Percentiles rank a stretch among this genome's conserved stretches.
These are phyloP conservation scores for Pestalotiopsis sp. DNA, from an alignment of 2,329 filamentous ascomycete genomes.

Conservation along the genomic window DNA sequence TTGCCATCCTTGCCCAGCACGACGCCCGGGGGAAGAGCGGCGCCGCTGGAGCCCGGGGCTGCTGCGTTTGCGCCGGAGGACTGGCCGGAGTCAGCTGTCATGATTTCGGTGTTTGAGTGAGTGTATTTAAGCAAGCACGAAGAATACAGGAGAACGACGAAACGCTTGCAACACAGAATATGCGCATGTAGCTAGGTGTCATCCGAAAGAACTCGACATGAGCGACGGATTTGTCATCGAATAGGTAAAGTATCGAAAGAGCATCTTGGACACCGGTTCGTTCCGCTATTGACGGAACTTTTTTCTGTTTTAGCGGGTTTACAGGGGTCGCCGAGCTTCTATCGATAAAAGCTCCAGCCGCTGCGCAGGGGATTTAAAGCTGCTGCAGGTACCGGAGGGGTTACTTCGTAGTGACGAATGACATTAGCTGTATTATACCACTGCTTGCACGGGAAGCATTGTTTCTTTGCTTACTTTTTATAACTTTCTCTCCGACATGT, in stretches of 20 bases:
- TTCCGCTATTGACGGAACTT: background rate
- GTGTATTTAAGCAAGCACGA: background rate
- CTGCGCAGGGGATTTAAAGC: background rate
- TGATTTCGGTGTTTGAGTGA: conserved; percentile 18
- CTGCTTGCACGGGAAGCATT: background rate
- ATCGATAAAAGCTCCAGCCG: conserved; percentile 28
- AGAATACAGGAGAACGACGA: background rate
- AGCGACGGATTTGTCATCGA: conserved; percentile 25
- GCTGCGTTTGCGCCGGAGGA: conserved; percentile 16
- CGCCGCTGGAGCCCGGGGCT: conserved; percentile 27
- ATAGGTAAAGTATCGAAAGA: too few species aligned
- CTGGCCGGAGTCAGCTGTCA: conserved; percentile 39
- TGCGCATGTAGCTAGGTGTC: background rate
- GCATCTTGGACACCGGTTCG: background rate
- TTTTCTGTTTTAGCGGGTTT: background rate
- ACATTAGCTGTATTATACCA: background rate
- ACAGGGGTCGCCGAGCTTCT: conserved; percentile 10
- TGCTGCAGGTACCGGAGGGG: conserved; percentile 9
- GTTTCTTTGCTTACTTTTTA: background rate
- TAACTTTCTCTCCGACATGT: background rate
- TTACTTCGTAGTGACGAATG: background rate
- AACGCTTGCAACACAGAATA: background rate
- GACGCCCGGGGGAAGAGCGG: conserved; percentile 67
- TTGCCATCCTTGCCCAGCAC: conserved; percentile 81
- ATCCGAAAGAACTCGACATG: too few species aligned